These are phyloP conservation scores for Cordyceps cateniannulata DNA, from an alignment of 2,329 filamentous ascomycete genomes.

Conservation along the genomic window DNA sequence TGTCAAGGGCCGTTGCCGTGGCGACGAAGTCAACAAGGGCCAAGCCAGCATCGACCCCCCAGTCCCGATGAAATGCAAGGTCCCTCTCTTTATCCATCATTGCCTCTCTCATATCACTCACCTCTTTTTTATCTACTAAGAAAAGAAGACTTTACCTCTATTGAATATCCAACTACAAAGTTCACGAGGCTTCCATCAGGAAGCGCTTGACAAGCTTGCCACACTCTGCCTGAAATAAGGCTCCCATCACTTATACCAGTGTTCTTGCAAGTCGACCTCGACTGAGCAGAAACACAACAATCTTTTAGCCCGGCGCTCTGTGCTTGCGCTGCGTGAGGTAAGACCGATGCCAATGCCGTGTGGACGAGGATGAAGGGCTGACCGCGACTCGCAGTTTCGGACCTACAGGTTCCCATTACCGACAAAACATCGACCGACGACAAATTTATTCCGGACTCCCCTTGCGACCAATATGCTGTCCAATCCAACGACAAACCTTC, in stretches of 20 bases:
- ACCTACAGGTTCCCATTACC: conserved; percentile 42
- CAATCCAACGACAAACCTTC: conserved; percentile 64
- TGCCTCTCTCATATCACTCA: conserved; percentile 12
- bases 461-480: conserved; percentile 73
- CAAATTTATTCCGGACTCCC: conserved; percentile 56
- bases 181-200: conserved; percentile 9
- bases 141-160: conserved; percentile 15
- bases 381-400: conserved; percentile 32
- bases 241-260: conserved; percentile 16
- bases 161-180: conserved; percentile 12
- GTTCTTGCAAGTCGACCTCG: conserved; percentile 33
- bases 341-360: conserved; percentile 17
- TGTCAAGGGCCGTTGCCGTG: conserved; percentile 24
- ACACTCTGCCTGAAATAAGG: conserved; percentile 28
- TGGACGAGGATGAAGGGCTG: conserved; percentile 18
- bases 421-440: conserved; percentile 45
- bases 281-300: conserved; percentile 41
- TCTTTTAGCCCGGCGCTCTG: conserved; percentile 65
- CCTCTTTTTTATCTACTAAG: conserved; percentile 4
- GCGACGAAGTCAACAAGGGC: conserved; percentile 27
- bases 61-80: conserved; percentile 18
- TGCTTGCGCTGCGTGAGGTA: conserved; percentile 81
- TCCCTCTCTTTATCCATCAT: conserved; percentile 20
- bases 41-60: conserved; percentile 17
- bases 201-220: conserved; percentile 14